Base-by-base conservation (phyloP, 176 grass and related monocot species). In the Hyparrhenia diplandra region DNA sequence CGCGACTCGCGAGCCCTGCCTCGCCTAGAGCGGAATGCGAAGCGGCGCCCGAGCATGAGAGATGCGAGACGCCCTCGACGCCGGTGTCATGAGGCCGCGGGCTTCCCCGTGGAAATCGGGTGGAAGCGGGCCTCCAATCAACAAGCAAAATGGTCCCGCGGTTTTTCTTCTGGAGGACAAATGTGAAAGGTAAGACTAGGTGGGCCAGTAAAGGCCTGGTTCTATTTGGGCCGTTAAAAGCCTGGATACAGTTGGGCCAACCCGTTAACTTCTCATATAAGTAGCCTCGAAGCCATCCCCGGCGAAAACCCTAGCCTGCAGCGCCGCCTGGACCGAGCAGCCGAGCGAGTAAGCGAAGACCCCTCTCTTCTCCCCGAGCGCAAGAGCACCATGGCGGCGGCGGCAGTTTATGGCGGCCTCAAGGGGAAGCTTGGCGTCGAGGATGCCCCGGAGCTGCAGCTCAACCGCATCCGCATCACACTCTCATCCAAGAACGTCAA, bases 401-500 rank as follows among this genome's bases (percentile, higher is more conserved):
- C 76, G 31, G 76, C 82, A 11, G 83, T 54, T 31, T 90, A 90
- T 39, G 83, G 73, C 13, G 84, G 72, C 11, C 36, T 90, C 54
- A 86, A 90, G 79, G 67, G 79, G 40, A 90, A 90, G 74, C 35
- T 83, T 21, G 84, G 84, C 16, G 55, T 90, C 6, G 79, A 90
- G 79, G 84, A 87, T 51, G 67, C 79, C 17, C 88, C 43, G 5
- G 67, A 83, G 52, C 67, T 67, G 58, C 88, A 87, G 59, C 63
- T 86, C 67, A 86, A 90, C 66, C 84, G 80, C 74, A 90, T 90
- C 29, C 84, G 74, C 68, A 90, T 90, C 80, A 87, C 84, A 40
- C 84, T 90, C 7, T 90, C 88, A 9, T 90, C 84, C 69, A 86
- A 87, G 67, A 80, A 90, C 60, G 79, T 83, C 3, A 87, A 87